A percentile compares a stretch with the other conserved stretches of the same genome.
Evolutionary conservation across 805 yeast genomes (phyloP).

Genomic region (Komagataella pastoris): DNA sequence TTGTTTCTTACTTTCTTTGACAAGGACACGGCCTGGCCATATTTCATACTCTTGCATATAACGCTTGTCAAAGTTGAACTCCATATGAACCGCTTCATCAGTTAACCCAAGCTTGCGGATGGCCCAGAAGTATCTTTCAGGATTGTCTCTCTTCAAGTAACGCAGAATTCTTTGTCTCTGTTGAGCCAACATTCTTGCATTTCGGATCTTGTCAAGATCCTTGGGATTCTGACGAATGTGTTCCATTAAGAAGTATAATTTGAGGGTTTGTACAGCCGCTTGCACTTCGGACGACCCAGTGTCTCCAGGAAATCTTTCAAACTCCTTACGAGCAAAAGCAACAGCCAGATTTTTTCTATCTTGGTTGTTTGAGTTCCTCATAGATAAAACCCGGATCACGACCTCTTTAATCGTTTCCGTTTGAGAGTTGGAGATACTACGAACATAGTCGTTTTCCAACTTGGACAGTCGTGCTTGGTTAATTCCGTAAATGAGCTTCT

Average conservation of each 20-base stretch:
- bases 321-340: slow-evolving; percentile 61
- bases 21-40: slow-evolving; percentile 61
- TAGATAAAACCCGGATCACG: slow-evolving; percentile 54
- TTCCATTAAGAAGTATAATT: slow-evolving; percentile 62
- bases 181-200: slow-evolving; percentile 74
- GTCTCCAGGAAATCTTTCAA: slow-evolving; percentile 75
- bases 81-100: slow-evolving; percentile 64
- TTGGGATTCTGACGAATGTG: slow-evolving; percentile 61
- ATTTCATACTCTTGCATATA: slow-evolving; percentile 69
- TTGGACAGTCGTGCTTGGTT: slow-evolving; percentile 39
- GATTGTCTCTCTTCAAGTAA: slow-evolving; percentile 70
- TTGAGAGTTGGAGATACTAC: slow-evolving; percentile 13
- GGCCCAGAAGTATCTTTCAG: slow-evolving; percentile 75
- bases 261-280: slow-evolving; percentile 80
- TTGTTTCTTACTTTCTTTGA: slow-evolving; percentile 39
- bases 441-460: slow-evolving; percentile 5
- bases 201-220: slow-evolving; percentile 58
- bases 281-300: slow-evolving; percentile 94
- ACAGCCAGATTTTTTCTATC: slow-evolving; percentile 49
- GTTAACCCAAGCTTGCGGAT: slow-evolving; percentile 79
- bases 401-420: slow-evolving; percentile 51
- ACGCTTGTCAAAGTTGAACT: slow-evolving; percentile 68
- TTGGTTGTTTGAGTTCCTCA: slow-evolving; percentile 52
- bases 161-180: slow-evolving; percentile 73
- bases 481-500: slow-evolving; percentile 66